These are phyloP conservation scores for Pyrenophora teres DNA, from an alignment of 2,329 filamentous ascomycete genomes.

Conservation along the genomic window DNA sequence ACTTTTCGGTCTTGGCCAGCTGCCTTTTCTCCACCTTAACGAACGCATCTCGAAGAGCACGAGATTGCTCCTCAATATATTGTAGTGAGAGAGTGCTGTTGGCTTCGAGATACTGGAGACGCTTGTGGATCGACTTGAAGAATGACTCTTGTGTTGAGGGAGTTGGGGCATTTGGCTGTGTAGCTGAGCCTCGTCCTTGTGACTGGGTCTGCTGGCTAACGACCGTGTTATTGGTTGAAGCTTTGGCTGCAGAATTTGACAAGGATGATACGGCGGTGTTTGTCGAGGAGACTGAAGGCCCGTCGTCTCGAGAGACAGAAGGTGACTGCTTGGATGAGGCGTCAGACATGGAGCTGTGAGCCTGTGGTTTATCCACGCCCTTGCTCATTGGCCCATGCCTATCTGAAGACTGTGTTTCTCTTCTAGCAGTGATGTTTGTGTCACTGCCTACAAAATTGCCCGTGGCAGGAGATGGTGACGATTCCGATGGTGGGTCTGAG, in stretches of 20 bases:
- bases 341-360: constrained; percentile 8
- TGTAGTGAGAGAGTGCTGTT: constrained; percentile 92
- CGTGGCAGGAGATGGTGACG: neutral
- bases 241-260: constrained; percentile 17
- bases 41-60: constrained; percentile 84
- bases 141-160: constrained; percentile 96
- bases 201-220: constrained; percentile 22
- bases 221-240: constrained; percentile 24
- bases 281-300: constrained; percentile 7
- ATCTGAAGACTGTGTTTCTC: neutral
- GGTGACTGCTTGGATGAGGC: constrained; percentile 9
- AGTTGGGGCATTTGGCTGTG: constrained; percentile 58
- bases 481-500: neutral
- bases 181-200: constrained; percentile 42
- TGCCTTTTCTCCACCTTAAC: constrained; percentile 86
- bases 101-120: constrained; percentile 84
- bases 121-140: constrained; percentile 95
- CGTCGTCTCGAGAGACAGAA: constrained; percentile 13
- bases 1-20: constrained; percentile 77
- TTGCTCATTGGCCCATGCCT: neutral
- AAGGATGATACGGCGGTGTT: constrained; percentile 20
- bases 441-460: neutral
- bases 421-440: neutral
- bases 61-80: constrained; percentile 96
- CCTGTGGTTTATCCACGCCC: neutral